Conservation (phyloP, 106 monocot species). For the Dioscorea zingiberensis region DNA sequence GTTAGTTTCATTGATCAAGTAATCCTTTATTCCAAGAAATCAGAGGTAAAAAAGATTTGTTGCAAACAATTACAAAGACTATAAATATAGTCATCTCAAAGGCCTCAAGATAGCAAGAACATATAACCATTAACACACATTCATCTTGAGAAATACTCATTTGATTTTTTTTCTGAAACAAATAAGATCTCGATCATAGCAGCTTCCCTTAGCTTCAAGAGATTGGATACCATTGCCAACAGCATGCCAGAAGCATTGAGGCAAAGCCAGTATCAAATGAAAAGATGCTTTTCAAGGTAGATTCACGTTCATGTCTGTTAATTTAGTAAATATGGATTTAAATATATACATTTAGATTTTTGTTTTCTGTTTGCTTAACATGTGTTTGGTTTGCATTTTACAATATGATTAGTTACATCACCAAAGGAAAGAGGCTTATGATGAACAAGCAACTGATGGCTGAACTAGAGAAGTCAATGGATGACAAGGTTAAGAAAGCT, state of each 20-base stretch:
- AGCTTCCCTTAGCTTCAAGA: slow-evolving; percentile 48
- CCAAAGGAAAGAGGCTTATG: too few relatives aligned
- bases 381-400: too few relatives aligned
- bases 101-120: too few relatives aligned
- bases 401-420: slow-evolving; percentile 35
- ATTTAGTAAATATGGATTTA: too few relatives aligned
- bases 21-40: slow-evolving; percentile 14
- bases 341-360: background rate
- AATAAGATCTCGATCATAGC: too few relatives aligned
- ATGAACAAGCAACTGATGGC: slow-evolving; percentile 46
- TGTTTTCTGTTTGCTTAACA: background rate
- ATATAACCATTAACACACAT: too few relatives aligned
- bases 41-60: too few relatives aligned
- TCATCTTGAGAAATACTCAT: too few relatives aligned
- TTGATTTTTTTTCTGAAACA: too few relatives aligned
- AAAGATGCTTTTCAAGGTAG: slow-evolving; percentile 73
- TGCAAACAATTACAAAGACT: too few relatives aligned
- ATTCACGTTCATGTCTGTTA: background rate
- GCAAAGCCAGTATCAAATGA: slow-evolving; percentile 89
- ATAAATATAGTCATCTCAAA: too few relatives aligned
- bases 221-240: slow-evolving; percentile 81
- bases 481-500: slow-evolving; percentile 71
- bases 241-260: slow-evolving; percentile 82
- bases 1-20: slow-evolving; percentile 1
- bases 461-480: slow-evolving; percentile 77